A percentile compares a stretch with the other conserved stretches of the same genome.
Evolutionary conservation across 371 early-diverging fungal species (phyloP).

Genomic region (Apophysomyces sp.): DNA sequence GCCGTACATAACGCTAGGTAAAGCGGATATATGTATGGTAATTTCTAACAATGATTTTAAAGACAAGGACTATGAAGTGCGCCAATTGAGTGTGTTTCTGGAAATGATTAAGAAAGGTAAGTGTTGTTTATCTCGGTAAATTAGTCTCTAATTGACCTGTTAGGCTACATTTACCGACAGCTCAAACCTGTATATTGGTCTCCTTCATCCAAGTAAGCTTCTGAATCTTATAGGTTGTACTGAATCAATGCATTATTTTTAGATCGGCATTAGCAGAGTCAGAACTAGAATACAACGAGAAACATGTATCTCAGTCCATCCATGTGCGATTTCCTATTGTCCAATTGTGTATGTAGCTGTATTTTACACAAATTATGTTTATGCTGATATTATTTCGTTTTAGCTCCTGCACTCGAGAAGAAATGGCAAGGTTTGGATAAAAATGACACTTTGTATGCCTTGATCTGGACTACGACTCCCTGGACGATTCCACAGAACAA

Average conservation of each 20-base stretch:
- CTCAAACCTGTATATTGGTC: constrained; percentile 92
- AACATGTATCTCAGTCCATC: constrained; percentile 77
- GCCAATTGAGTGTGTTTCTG: constrained; percentile 76
- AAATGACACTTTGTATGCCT: constrained; percentile 37
- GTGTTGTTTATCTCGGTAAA: no score
- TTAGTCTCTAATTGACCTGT: not conserved
- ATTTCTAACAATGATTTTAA: constrained; percentile 2
- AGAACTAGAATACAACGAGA: constrained; percentile 86
- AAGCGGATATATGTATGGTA: not conserved
- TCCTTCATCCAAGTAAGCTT: constrained; percentile 67
- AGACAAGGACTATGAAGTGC: constrained; percentile 76
- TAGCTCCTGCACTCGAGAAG: constrained; percentile 14
- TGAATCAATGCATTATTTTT: not conserved
- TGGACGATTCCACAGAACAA: constrained; percentile 94
- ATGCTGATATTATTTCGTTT: not conserved
- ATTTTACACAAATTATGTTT: not conserved
- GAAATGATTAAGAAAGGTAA: constrained; percentile 72
- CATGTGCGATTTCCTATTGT: constrained; percentile 66
- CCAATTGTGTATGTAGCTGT: constrained; percentile 30
- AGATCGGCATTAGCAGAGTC: constrained; percentile 92
- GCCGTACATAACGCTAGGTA: constrained; percentile 75
- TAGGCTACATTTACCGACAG: constrained; percentile 71
- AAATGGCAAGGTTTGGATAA: constrained; percentile 18
- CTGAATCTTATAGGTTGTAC: not conserved
- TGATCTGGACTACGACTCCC: constrained; percentile 97